Percentiles rank a stretch among this genome's conserved stretches.
Evolutionary conservation across 176 grass and related monocot genomes (phyloP).

Genomic region (Triticum monococcum): DNA sequence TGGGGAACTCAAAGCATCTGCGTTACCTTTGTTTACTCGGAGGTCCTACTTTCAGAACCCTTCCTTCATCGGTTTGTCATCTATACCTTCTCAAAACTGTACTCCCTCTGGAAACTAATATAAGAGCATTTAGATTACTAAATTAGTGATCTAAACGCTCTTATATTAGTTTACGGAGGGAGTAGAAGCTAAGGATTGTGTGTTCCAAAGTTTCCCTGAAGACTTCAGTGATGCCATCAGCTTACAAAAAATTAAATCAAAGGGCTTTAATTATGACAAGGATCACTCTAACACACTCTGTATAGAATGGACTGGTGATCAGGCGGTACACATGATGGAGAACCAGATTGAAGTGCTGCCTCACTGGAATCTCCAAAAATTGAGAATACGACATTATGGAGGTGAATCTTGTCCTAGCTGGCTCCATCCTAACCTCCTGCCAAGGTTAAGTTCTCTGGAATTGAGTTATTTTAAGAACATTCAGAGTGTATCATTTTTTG

Average conservation of each 20-base stretch:
- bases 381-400: rapidly evolving
- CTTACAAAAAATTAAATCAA: background rate
- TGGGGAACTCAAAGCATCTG: background rate
- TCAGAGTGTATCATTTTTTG: background rate
- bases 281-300: background rate
- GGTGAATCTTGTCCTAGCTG: background rate
- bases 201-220: background rate
- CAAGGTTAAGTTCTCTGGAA: background rate
- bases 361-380: background rate
- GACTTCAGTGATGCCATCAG: background rate
- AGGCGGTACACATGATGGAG: background rate
- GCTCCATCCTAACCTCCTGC: background rate
- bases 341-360: background rate
- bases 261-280: background rate
- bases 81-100: background rate
- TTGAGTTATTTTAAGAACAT: background rate
- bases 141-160: too few relatives aligned
- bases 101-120: too few relatives aligned
- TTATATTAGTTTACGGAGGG: too few relatives aligned
- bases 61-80: background rate
- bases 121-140: too few relatives aligned
- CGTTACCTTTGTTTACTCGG: background rate
- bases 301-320: background rate
- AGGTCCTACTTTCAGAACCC: background rate
- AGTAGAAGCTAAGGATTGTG: background rate